A percentile compares a stretch with the other conserved stretches of the same genome.
Evolutionary conservation across 257 asterid species (phyloP).

Genomic region (Nicotiana attenuata): DNA sequence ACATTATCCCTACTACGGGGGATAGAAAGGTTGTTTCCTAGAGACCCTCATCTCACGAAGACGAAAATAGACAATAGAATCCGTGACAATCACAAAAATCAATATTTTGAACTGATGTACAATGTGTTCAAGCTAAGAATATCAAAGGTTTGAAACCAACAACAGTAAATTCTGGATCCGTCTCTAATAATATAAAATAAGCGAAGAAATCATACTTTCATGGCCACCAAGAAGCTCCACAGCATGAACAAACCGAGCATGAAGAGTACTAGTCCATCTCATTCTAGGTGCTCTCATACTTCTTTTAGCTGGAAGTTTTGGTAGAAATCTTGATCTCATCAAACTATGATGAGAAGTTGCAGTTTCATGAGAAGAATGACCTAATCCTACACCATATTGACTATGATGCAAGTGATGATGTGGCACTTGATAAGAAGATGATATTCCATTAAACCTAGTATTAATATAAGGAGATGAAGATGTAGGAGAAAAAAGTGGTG

Average conservation of each 20-base stretch:
- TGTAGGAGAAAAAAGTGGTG: constrained; percentile 12
- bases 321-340: constrained; percentile 74
- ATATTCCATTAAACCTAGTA: constrained; percentile 27
- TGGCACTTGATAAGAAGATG: constrained; percentile 29
- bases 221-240: constrained; percentile 99
- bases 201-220: constrained; percentile 48
- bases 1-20: too few species aligned
- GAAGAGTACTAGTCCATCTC: constrained; percentile 28
- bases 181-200: neutral
- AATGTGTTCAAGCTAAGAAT: neutral
- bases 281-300: constrained; percentile 28
- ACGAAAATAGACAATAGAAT: too few species aligned
- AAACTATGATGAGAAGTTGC: constrained; percentile 42
- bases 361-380: constrained; percentile 26
- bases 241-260: constrained; percentile 64
- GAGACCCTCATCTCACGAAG: fast-evolving
- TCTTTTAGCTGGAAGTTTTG: constrained; percentile 61
- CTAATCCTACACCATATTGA: constrained; percentile 32
- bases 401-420: constrained; percentile 14
- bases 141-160: neutral
- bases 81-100: too few species aligned
- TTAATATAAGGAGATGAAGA: constrained; percentile 18
- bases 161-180: neutral
- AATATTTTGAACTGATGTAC: neutral
- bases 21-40: too few species aligned